Percentiles rank a stretch among this genome's conserved stretches.
Evolutionary conservation across 768 basidiomycete species (phyloP).

Genomic region (Fistulinella prunicolor): DNA sequence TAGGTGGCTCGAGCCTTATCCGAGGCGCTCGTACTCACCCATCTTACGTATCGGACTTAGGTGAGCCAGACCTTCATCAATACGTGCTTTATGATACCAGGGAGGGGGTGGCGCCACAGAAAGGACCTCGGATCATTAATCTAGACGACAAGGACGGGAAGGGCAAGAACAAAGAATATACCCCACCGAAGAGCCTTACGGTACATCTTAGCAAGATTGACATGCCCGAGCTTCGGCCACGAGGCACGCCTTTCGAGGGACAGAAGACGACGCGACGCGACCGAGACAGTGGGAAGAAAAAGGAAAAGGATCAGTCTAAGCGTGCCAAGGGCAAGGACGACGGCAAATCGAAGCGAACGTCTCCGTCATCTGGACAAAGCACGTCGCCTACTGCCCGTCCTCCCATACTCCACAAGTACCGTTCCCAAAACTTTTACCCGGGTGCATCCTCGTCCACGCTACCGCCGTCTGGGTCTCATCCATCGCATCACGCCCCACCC

Average conservation of each 20-base stretch:
- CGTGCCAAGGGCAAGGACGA: conserved; percentile 32
- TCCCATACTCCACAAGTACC: too few species aligned
- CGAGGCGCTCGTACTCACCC: too few species aligned
- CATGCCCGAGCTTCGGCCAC: conserved; percentile 68
- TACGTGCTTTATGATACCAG: conserved; percentile 71
- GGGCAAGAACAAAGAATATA: conserved; percentile 47
- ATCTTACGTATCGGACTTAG: conserved; percentile 42
- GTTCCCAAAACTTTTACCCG: too few species aligned
- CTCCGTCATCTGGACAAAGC: conserved; percentile 1
- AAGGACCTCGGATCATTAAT: conserved; percentile 66
- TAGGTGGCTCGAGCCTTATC: too few species aligned
- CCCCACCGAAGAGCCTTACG: conserved; percentile 63
- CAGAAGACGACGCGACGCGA: background rate
- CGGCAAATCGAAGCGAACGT: background rate
- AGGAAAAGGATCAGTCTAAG: conserved; percentile 12
- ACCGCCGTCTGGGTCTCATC: too few species aligned
- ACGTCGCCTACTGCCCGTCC: too few species aligned
- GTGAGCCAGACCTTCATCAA: conserved; percentile 65
- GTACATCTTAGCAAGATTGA: conserved; percentile 84
- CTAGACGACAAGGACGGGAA: conserved; percentile 48
- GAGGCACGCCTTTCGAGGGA: background rate
- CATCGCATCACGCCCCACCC: too few species aligned
- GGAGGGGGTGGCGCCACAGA: too few species aligned
- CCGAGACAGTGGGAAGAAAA: conserved; percentile 6
- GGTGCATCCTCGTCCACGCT: too few species aligned